Conservation (phyloP, 805 yeast species). For the Kluyveromyces nonfermentans region DNA sequence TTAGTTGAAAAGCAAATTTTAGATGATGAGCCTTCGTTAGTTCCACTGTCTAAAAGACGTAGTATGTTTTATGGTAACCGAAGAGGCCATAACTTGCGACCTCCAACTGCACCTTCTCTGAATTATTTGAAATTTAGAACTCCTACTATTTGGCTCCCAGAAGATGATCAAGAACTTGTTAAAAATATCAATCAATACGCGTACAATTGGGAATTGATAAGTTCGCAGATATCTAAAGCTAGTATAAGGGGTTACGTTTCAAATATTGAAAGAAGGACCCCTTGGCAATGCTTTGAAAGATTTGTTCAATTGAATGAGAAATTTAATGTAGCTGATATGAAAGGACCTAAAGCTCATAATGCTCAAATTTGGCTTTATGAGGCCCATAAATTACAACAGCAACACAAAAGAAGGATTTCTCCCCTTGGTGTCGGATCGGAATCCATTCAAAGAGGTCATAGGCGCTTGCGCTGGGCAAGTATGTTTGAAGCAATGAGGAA, state of each 20-base stretch:
- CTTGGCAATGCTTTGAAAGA: conserved; percentile 98
- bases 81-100: conserved; percentile 57
- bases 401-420: conserved; percentile 79
- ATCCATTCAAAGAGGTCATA: conserved; percentile 87
- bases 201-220: conserved; percentile 88
- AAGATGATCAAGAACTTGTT: conserved; percentile 75
- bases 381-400: conserved; percentile 79
- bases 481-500: conserved; percentile 94
- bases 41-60: conserved; percentile 27
- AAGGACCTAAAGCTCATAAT: conserved; percentile 71
- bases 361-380: conserved; percentile 92
- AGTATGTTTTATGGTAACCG: conserved; percentile 43
- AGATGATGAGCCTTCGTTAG: conserved; percentile 33
- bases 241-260: conserved; percentile 68
- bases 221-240: conserved; percentile 64
- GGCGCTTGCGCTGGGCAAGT: conserved; percentile 88
- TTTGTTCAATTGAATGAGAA: conserved; percentile 87
- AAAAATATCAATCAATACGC: conserved; percentile 77
- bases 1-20: conserved; percentile 41
- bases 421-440: conserved; percentile 93
- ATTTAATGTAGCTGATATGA: conserved; percentile 78
- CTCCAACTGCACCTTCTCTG: conserved; percentile 86
- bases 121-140: conserved; percentile 73
- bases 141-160: conserved; percentile 95
- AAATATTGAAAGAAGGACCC: conserved; percentile 88